A percentile compares a stretch with the other conserved stretches of the same genome.
Evolutionary conservation across 2,329 filamentous ascomycete species (phyloP).

Genomic region (Colletotrichum caudatum): DNA sequence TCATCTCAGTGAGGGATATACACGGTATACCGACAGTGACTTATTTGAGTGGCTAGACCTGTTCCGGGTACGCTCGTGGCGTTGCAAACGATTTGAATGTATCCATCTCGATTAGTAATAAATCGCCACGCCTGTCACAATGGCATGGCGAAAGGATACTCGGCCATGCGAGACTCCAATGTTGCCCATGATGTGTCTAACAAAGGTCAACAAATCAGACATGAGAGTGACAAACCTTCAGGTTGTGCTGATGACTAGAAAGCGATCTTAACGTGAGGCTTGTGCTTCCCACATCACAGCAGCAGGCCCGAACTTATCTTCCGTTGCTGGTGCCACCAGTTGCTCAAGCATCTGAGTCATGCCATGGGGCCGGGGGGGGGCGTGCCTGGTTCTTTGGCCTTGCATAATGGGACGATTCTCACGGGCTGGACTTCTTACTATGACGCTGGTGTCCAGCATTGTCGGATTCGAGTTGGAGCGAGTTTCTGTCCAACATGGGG

Average conservation of each 20-base stretch:
- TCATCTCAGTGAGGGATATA: too few relatives aligned
- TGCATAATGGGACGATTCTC: neutral
- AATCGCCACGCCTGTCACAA: too few relatives aligned
- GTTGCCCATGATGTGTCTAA: neutral
- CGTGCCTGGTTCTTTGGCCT: neutral
- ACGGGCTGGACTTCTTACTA: neutral
- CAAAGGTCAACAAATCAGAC: neutral
- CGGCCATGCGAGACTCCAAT: too few relatives aligned
- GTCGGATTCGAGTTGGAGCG: neutral
- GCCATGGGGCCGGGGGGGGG: neutral
- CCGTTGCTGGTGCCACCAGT: neutral
- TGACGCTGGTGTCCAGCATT: neutral
- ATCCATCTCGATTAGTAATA: too few relatives aligned
- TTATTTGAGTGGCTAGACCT: too few relatives aligned
- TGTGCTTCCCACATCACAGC: neutral
- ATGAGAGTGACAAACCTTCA: neutral
- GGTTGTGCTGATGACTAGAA: neutral
- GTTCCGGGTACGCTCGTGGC: too few relatives aligned
- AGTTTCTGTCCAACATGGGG: neutral
- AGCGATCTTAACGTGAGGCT: neutral
- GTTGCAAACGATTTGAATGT: too few relatives aligned
- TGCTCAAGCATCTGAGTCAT: neutral
- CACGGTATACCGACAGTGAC: too few relatives aligned
- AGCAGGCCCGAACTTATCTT: neutral
- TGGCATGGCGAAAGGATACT: too few relatives aligned